Evolutionary conservation across 345 rosid species (phyloP), one percentile per base, ranked within the genome.

Genomic region (Euphorbia peplus): DNA sequence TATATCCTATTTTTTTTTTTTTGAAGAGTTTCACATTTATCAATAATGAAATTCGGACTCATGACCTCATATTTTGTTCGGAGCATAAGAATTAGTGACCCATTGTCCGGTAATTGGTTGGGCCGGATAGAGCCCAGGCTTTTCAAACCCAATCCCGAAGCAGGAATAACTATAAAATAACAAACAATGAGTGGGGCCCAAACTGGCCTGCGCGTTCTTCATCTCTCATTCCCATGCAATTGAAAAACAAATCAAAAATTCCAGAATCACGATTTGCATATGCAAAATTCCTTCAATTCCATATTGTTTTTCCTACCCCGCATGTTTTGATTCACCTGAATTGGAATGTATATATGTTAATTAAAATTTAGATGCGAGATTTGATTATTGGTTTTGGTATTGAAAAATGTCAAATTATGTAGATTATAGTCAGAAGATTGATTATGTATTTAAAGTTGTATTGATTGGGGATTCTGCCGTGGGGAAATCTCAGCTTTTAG

Each of bases 401-500:
- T 50, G 48, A 57, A 7, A n/a, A 78, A 81, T 90, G 96, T 83
- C 96, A 68, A 90, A 88, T 79, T 75, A 83, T 73, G 86, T 88
- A 76, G 93, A 90, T 82, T 90, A 79, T 71, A 90, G 81, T 60
- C 91, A 88, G 67, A 90, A 88, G 89, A 85, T 90, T 78, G 93
- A 90, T 78, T 90, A 90, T 67, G 96, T 90, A 15, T 90, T 90
- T 71, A 90, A 90, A 74, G 82, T 86, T 63, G 96, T 90, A 21
- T 81, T 90, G 83, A 90, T 90, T 59, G 96, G 91, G 9, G 96
- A 90, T 76, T 90, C 96, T 0, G 96, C 96, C 0, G 96, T 90
- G 26, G 96, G 96, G 0, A 90, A 90, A 77, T 86, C 93, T 8
- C 93, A 87, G 82, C 84, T 90, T 24, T 87, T 90, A 35, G 89